phyloP scores from a whole-genome alignment of 2,329 filamentous ascomycete species.

The Fusarium sp. region DNA sequence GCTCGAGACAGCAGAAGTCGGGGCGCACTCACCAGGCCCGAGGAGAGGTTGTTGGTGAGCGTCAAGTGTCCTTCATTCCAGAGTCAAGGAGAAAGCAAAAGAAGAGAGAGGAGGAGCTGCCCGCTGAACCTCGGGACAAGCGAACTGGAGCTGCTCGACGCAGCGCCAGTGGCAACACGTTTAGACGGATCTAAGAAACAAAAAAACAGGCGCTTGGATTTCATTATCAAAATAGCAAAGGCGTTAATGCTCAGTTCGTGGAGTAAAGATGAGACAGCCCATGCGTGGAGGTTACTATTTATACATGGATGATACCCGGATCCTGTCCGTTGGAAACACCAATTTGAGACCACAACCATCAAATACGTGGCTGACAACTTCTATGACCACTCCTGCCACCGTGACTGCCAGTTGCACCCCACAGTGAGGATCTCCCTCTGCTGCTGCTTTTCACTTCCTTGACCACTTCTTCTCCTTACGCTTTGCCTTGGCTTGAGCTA shows the following conservation, averaged over 20 bases:
- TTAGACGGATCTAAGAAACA: slow-evolving; percentile 69
- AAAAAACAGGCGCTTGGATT: slow-evolving; percentile 36
- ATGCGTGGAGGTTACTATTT: slow-evolving; percentile 41
- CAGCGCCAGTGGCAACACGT: slow-evolving; percentile 81
- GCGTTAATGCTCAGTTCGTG: slow-evolving; percentile 38
- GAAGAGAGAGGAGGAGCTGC: slow-evolving; percentile 43
- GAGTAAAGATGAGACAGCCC: slow-evolving; percentile 38
- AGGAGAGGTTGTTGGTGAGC: slow-evolving; percentile 67
- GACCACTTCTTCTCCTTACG: slow-evolving; percentile 45
- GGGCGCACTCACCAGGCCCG: slow-evolving; percentile 58
- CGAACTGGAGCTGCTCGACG: slow-evolving; percentile 60
- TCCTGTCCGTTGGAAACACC: slow-evolving; percentile 40
- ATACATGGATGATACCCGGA: slow-evolving; percentile 46
- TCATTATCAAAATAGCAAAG: slow-evolving; percentile 38
- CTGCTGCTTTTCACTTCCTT: slow-evolving; percentile 17
- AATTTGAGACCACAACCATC: slow-evolving; percentile 14
- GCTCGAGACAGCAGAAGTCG: slow-evolving; percentile 63
- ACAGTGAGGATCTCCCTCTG: neutral
- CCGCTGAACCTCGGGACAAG: slow-evolving; percentile 47
- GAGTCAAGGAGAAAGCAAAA: slow-evolving; percentile 63
- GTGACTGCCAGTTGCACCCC: neutral
- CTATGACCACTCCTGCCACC: neutral
- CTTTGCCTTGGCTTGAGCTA: slow-evolving; percentile 52
- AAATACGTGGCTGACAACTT: slow-evolving; percentile 1
- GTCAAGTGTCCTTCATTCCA: slow-evolving; percentile 79